Conservation (phyloP, 345 rosid species). For the Combretum micranthum region DNA sequence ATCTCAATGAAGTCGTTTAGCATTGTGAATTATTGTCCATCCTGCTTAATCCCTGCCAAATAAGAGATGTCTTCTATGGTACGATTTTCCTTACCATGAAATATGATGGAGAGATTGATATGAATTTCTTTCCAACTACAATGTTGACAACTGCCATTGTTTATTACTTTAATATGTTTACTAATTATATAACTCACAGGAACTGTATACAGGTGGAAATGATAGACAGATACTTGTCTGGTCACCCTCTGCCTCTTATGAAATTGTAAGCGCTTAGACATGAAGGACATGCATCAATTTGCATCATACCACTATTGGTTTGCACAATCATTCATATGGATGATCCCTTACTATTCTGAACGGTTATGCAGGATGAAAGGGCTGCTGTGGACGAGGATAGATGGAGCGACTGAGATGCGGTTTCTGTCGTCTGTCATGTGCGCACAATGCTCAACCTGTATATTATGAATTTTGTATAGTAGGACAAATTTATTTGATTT, state of each 20-base stretch:
- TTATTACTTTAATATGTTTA: too few relatives aligned
- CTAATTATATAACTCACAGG: conserved; percentile 26
- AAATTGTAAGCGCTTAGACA: conserved; percentile 17
- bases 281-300: background rate
- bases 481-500: too few relatives aligned
- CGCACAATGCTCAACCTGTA: background rate
- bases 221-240: conserved; percentile 87
- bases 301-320: background rate
- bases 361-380: conserved; percentile 35
- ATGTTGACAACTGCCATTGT: background rate
- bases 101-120: background rate
- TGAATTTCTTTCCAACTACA: background rate
- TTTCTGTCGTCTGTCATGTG: background rate
- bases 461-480: too few relatives aligned
- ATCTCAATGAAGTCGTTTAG: too few relatives aligned
- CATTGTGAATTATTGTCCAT: too few relatives aligned
- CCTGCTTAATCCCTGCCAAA: too few relatives aligned
- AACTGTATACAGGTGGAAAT: conserved; percentile 73
- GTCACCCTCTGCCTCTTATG: conserved; percentile 55
- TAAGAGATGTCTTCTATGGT: too few relatives aligned
- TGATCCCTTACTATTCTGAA: background rate
- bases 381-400: conserved; percentile 48
- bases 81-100: background rate
- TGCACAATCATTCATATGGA: background rate
- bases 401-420: conserved; percentile 57